These are phyloP conservation scores for Begonia masoniana DNA, from an alignment of 306 rosid species.

Conservation along the genomic window DNA sequence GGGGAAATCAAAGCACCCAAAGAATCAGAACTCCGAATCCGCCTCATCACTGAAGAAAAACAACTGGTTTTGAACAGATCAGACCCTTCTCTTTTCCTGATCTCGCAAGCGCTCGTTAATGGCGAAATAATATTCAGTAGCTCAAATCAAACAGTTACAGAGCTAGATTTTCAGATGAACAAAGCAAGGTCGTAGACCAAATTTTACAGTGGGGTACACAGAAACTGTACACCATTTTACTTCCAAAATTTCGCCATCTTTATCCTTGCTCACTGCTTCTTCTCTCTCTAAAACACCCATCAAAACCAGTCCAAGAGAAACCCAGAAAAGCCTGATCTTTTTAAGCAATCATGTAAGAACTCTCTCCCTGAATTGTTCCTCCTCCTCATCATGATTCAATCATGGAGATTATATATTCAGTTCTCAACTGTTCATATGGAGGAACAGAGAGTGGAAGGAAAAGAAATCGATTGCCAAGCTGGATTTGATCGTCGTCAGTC, in stretches of 20 bases:
- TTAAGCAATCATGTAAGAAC: neutral
- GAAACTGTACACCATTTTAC: neutral
- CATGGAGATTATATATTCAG: neutral
- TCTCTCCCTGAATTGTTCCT: neutral
- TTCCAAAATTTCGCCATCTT: slow-evolving; percentile 2
- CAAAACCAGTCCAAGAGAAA: neutral
- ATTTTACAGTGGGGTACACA: neutral
- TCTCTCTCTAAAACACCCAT: slow-evolving; percentile 2
- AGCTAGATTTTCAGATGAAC: neutral
- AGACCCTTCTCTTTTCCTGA: neutral
- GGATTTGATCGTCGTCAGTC: slow-evolving; percentile 4
- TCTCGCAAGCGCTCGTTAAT: no score
- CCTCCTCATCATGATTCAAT: slow-evolving; percentile 1
- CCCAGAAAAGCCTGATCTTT: neutral
- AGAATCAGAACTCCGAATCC: slow-evolving; percentile 30
- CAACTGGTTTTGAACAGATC: neutral
- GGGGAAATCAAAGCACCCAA: slow-evolving; percentile 28
- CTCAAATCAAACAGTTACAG: neutral
- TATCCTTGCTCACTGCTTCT: neutral
- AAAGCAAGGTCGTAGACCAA: neutral
- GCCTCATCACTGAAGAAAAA: slow-evolving; percentile 28
- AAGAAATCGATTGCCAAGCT: neutral
- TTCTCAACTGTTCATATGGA: no score
- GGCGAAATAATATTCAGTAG: no score
- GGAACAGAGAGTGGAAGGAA: neutral